Conservation (phyloP, 495 filamentous ascomycete species). For the Tetracladium setigerum region DNA sequence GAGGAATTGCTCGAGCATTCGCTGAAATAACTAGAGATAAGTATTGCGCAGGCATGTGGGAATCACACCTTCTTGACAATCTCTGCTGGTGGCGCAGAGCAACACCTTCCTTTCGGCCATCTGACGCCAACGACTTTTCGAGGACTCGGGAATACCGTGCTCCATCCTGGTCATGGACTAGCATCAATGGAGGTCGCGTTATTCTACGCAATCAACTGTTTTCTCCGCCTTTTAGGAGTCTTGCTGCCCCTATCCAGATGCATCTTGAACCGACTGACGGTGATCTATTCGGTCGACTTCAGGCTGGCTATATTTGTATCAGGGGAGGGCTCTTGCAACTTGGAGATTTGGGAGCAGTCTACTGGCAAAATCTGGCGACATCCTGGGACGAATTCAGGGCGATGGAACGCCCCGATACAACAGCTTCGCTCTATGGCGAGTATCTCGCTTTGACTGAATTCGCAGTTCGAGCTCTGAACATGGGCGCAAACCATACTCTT, state of each 20-base stretch:
- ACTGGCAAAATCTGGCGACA: constrained; percentile 4
- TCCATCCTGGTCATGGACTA: constrained; percentile 8
- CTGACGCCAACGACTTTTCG: not conserved
- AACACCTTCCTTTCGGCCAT: not conserved
- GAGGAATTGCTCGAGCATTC: constrained; percentile 17
- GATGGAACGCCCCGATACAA: no score
- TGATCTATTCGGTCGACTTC: constrained; percentile 1
- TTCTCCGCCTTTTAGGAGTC: constrained; percentile 5
- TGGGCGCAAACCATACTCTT: not conserved
- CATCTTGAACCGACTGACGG: not conserved
- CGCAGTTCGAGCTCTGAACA: not conserved
- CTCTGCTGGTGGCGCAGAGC: constrained; percentile 1
- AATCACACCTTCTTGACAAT: not conserved
- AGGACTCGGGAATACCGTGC: constrained; percentile 1
- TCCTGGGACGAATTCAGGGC: no score
- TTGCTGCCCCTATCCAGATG: constrained; percentile 1
- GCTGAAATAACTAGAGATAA: constrained; percentile 7
- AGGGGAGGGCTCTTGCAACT: not conserved
- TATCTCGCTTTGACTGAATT: not conserved
- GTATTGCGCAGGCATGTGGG: constrained; percentile 20
- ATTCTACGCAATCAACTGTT: not conserved
- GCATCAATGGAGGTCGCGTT: constrained; percentile 1
- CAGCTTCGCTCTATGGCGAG: no score
- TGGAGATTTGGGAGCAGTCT: not conserved
- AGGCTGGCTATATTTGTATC: not conserved